Evolutionary conservation across 768 basidiomycete species (phyloP).

Genomic region (Russula brevipes): DNA sequence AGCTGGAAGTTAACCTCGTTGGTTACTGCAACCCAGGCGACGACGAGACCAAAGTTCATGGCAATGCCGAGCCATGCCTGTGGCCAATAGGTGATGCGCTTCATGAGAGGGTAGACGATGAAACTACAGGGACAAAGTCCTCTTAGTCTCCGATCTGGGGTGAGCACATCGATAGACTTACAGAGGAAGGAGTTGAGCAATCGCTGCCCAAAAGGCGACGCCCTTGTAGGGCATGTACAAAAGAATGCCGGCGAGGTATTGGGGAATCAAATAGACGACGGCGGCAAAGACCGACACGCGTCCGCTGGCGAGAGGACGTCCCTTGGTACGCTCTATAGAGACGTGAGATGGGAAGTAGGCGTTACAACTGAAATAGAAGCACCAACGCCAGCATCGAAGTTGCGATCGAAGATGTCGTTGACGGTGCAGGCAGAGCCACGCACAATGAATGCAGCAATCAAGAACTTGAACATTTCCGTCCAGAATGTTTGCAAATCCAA

Average conservation of each 20-base stretch:
- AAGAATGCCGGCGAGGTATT: slow-evolving; percentile 23
- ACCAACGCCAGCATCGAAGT: slow-evolving; percentile 36
- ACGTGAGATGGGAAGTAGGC: background rate
- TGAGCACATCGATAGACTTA: background rate
- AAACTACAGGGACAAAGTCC: slow-evolving; percentile 23
- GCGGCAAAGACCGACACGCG: slow-evolving; percentile 26
- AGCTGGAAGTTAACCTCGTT: slow-evolving; percentile 30
- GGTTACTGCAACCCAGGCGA: slow-evolving; percentile 44
- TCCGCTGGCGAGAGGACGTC: slow-evolving; percentile 24
- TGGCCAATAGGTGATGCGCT: slow-evolving; percentile 56
- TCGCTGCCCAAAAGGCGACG: slow-evolving; percentile 22
- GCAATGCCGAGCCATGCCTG: slow-evolving; percentile 52
- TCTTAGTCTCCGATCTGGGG: background rate
- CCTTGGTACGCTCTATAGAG: slow-evolving; percentile 9
- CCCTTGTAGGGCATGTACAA: slow-evolving; percentile 19
- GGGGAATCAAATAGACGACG: slow-evolving; percentile 22
- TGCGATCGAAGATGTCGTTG: slow-evolving; percentile 29
- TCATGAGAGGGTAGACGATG: slow-evolving; percentile 48
- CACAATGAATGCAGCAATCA: slow-evolving; percentile 14
- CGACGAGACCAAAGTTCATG: slow-evolving; percentile 50
- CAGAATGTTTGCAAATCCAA: slow-evolving; percentile 18
- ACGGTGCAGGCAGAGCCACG: slow-evolving; percentile 29
- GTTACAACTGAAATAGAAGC: slow-evolving; percentile 11
- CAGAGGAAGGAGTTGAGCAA: slow-evolving; percentile 26
- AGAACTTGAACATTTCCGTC: slow-evolving; percentile 13